Conservation (phyloP, 2,329 filamentous ascomycete species). For the Akanthomyces lecanii region DNA sequence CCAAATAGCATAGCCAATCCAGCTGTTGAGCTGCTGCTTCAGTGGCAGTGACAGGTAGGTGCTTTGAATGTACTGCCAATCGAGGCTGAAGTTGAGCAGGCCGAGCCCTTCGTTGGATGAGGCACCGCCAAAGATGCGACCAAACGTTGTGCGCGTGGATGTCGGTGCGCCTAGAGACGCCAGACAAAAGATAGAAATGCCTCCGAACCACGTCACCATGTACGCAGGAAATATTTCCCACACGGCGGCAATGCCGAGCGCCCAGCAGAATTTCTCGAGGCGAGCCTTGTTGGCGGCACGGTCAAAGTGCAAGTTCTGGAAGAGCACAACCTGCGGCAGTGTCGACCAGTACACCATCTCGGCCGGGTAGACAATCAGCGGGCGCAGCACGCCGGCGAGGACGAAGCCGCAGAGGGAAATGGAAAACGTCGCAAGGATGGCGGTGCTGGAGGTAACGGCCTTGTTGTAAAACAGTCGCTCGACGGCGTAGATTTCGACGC, state of each 20-base stretch:
- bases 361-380: slow-evolving; percentile 30
- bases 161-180: slow-evolving; percentile 35
- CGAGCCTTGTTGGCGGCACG: slow-evolving; percentile 24
- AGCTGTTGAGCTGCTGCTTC: slow-evolving; percentile 33
- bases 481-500: slow-evolving; percentile 23
- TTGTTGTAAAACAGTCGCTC: slow-evolving; percentile 22
- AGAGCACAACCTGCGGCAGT: slow-evolving; percentile 30
- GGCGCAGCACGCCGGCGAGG: slow-evolving; percentile 26
- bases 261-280: slow-evolving; percentile 28
- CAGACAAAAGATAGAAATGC: slow-evolving; percentile 42
- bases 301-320: slow-evolving; percentile 32
- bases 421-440: slow-evolving; percentile 27
- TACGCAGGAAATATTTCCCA: slow-evolving; percentile 47
- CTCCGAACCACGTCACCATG: slow-evolving; percentile 39
- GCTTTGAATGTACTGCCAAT: slow-evolving; percentile 42
- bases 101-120: slow-evolving; percentile 36
- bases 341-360: slow-evolving; percentile 33
- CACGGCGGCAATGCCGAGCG: slow-evolving; percentile 32
- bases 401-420: slow-evolving; percentile 29
- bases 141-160: slow-evolving; percentile 23
- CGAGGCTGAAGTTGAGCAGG: slow-evolving; percentile 37
- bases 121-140: slow-evolving; percentile 38
- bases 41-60: slow-evolving; percentile 34
- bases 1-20: slow-evolving; percentile 35
- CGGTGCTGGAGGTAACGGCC: slow-evolving; percentile 24